These are phyloP conservation scores for Glycine soja DNA, from an alignment of 306 rosid species.

Conservation along the genomic window DNA sequence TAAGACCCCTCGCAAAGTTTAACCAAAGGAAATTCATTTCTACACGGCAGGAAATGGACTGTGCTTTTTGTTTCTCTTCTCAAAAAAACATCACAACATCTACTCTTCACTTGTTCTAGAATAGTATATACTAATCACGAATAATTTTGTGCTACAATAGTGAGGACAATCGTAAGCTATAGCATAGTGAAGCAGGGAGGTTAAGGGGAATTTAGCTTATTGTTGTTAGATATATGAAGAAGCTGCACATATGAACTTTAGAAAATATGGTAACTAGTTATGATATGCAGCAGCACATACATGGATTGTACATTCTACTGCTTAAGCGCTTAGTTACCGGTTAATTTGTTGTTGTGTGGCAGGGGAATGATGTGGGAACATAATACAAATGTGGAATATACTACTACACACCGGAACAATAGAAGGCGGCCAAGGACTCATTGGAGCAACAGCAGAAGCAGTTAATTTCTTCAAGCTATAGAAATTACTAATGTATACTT, in stretches of 20 bases:
- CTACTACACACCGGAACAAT: slow-evolving; percentile 91
- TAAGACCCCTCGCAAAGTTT: too few relatives aligned
- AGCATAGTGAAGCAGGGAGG: too few relatives aligned
- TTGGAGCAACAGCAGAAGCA: slow-evolving; percentile 68
- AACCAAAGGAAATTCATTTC: too few relatives aligned
- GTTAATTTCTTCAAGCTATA: neutral
- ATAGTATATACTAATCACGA: too few relatives aligned
- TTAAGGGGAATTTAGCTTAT: too few relatives aligned
- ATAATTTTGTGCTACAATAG: too few relatives aligned
- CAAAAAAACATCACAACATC: too few relatives aligned
- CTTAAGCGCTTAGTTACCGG: slow-evolving; percentile 3
- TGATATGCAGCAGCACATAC: neutral
- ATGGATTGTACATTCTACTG: neutral
- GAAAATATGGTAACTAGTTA: slow-evolving; percentile 2
- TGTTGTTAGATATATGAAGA: too few relatives aligned
- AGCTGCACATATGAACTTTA: slow-evolving; percentile 16
- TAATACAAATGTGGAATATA: slow-evolving; percentile 96
- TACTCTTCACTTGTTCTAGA: too few relatives aligned
- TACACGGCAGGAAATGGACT: too few relatives aligned
- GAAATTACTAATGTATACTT: neutral
- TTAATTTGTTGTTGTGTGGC: slow-evolving; percentile 38
- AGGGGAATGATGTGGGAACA: slow-evolving; percentile 96
- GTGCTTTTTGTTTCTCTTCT: too few relatives aligned
- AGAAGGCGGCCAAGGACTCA: slow-evolving; percentile 76
- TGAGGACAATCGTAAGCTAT: too few relatives aligned